Base-by-base conservation (phyloP, 2,329 filamentous ascomycete species). In the Ascochyta pisi region DNA sequence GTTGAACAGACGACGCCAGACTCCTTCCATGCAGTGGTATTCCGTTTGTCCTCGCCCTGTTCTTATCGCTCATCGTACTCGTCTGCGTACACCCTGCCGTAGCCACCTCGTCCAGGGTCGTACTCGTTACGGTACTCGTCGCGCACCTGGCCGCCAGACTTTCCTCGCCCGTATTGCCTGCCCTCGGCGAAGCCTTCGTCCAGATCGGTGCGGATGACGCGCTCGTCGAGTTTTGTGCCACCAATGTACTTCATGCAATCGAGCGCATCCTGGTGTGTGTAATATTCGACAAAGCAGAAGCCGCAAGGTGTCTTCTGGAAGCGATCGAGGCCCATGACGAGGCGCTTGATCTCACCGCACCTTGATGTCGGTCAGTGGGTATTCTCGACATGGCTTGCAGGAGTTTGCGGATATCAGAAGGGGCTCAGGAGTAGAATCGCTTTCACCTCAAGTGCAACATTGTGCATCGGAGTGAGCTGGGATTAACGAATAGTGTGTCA, bases 201-300 rank as follows among this genome's bases (percentile, higher is more conserved):
- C 44, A 98, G 78, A 79, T 99, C 95, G 23, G 94, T 96, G 57
- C 95, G 85, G 73, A 99, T 97, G 73, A 99, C 89, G 67, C 95
- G 88, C 83, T 99, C 95, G 76, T 99, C 95, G 41, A 99, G 85
- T 81, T 99, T 99, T 33, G 95, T 99, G 54, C 95, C 95, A 52
- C 95, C 95, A 70, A 99, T 89, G 76, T 98, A 99, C 79, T 98
- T 99, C 88, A 99, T 89, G 78, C 94, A 98, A 76, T 99, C 95
- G 45, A 99, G 84, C 8, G 95, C 95, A 76, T 99, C 95, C 73
- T 96, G 89, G 76, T 98, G 95, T 27, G 89, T 97, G 81, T 97
- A 98, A 81, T 99, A 99, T 79, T 99, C 95, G 71, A 99, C 95
- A 73, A 99, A 99, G 83, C 95, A 99, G 83, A 99, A 99, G 37